These are phyloP conservation scores for Aspergillus bombycis DNA, from an alignment of 2,329 filamentous ascomycete species.

Conservation along the genomic window DNA sequence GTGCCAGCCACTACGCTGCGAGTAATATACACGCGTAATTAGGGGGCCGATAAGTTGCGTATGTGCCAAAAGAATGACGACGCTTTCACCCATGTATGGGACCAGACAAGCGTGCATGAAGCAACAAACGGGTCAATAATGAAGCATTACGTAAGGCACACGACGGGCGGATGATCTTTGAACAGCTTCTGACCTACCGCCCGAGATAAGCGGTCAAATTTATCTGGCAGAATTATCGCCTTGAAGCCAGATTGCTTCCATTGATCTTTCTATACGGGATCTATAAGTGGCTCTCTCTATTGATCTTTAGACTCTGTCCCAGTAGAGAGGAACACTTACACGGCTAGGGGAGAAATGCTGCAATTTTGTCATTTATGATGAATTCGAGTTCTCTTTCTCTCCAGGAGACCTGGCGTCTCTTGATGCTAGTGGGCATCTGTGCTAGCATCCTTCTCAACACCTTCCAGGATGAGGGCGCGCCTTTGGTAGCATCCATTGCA, in stretches of 20 bases:
- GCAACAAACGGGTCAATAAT: slow-evolving; percentile 4
- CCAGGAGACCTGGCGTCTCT: slow-evolving; percentile 59
- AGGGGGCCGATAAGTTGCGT: background rate
- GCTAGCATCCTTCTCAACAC: slow-evolving; percentile 75
- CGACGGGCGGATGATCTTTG: slow-evolving; percentile 14
- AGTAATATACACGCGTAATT: slow-evolving; percentile 13
- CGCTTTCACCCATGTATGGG: slow-evolving; percentile 12
- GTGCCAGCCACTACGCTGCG: slow-evolving; percentile 12
- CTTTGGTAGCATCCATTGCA: slow-evolving; percentile 83
- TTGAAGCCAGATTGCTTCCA: slow-evolving; percentile 38
- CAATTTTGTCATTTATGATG: slow-evolving; percentile 32
- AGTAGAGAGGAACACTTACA: background rate
- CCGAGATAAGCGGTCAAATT: slow-evolving; percentile 28
- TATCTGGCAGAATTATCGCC: slow-evolving; percentile 21
- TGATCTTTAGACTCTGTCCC: background rate
- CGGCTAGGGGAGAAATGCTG: slow-evolving; percentile 7
- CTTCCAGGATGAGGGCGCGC: slow-evolving; percentile 82
- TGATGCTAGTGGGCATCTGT: slow-evolving; percentile 69
- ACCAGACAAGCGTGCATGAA: slow-evolving; percentile 17
- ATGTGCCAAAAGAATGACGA: slow-evolving; percentile 2
- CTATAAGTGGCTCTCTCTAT: background rate
- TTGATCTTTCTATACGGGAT: background rate
- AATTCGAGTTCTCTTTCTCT: slow-evolving; percentile 48
- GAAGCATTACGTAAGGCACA: slow-evolving; percentile 7
- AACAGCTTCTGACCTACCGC: slow-evolving; percentile 22